Percentiles rank a stretch among this genome's conserved stretches.
Evolutionary conservation across 768 basidiomycete genomes (phyloP).

Genomic region (Daedaleopsis sinensis): DNA sequence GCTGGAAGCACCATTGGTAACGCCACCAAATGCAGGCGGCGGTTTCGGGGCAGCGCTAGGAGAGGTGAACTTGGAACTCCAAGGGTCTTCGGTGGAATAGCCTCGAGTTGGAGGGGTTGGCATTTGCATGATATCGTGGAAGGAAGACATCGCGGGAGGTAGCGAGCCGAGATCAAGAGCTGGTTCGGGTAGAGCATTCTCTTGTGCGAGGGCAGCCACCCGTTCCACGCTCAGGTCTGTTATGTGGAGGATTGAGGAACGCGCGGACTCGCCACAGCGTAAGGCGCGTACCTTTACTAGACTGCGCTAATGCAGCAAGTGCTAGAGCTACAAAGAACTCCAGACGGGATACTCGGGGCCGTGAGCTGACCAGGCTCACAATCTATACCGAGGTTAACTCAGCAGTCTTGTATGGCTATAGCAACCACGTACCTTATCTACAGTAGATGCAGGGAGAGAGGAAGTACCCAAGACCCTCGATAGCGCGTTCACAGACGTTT

Average conservation of each 20-base stretch:
- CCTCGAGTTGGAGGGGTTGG: conserved; percentile 47
- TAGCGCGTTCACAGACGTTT: conserved; percentile 80
- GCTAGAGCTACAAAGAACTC: conserved; percentile 94
- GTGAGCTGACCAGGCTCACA: conserved; percentile 84
- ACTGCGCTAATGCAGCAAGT: conserved; percentile 84
- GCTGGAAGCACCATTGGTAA: conserved; percentile 55
- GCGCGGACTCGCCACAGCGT: background rate
- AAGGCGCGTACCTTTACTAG: conserved; percentile 62
- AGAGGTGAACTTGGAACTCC: conserved; percentile 29
- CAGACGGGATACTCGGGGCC: conserved; percentile 77
- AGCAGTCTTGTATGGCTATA: background rate
- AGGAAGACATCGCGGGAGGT: conserved; percentile 54
- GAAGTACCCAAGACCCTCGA: conserved; percentile 82
- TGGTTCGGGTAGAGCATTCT: conserved; percentile 80
- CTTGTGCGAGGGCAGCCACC: conserved; percentile 74
- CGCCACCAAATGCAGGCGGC: conserved; percentile 19
- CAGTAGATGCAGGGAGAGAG: conserved; percentile 74
- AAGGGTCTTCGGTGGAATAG: conserved; percentile 71
- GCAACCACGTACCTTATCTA: conserved; percentile 66
- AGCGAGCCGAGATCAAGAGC: conserved; percentile 64
- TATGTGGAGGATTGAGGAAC: too few species aligned
- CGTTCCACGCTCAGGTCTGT: conserved; percentile 82
- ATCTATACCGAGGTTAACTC: conserved; percentile 52
- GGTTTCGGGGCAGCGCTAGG: conserved; percentile 17
- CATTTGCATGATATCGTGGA: conserved; percentile 37